Evolutionary conservation across 2,329 filamentous ascomycete species (phyloP).

Genomic region (Pyrenophora seminiperda): DNA sequence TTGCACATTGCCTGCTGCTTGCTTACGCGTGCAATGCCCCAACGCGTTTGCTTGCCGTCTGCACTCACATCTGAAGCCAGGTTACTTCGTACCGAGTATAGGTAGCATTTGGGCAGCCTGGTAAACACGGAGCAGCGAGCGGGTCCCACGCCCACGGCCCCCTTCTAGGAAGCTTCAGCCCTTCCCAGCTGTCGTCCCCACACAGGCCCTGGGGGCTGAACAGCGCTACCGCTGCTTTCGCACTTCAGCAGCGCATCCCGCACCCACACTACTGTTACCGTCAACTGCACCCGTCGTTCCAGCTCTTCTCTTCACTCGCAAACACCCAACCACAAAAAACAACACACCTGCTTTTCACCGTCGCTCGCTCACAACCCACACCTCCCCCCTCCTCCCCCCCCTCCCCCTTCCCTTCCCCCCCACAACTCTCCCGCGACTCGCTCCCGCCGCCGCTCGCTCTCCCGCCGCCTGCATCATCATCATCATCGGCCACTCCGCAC

Average conservation of each 20-base stretch:
- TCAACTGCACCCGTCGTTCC: not conserved
- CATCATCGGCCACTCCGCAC: slow-evolving; percentile 29
- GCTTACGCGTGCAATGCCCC: not conserved
- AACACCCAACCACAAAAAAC: no score
- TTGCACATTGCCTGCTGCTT: no score
- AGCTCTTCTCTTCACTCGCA: not conserved
- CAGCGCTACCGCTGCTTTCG: slow-evolving; percentile 21
- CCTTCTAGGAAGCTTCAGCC: slow-evolving; percentile 21
- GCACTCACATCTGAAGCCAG: not conserved
- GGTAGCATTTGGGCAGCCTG: slow-evolving; percentile 2
- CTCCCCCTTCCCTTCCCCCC: not conserved
- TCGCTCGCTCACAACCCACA: slow-evolving; percentile 13
- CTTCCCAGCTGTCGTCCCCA: slow-evolving; percentile 21
- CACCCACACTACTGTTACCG: not conserved
- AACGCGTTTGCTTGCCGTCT: no score
- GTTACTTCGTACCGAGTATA: not conserved
- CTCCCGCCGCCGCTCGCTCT: not conserved
- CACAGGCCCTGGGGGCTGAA: slow-evolving; percentile 11
- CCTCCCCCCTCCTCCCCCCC: not conserved
- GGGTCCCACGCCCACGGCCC: slow-evolving; percentile 10
- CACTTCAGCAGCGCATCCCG: slow-evolving; percentile 9
- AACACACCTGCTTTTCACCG: not conserved
- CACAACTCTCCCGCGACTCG: not conserved
- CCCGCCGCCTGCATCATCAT: slow-evolving; percentile 13
- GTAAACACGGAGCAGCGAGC: slow-evolving; percentile 9